A percentile compares a stretch with the other conserved stretches of the same genome.
Evolutionary conservation across 2,329 filamentous ascomycete species (phyloP).

Genomic region (Botryotinia narcissicola): DNA sequence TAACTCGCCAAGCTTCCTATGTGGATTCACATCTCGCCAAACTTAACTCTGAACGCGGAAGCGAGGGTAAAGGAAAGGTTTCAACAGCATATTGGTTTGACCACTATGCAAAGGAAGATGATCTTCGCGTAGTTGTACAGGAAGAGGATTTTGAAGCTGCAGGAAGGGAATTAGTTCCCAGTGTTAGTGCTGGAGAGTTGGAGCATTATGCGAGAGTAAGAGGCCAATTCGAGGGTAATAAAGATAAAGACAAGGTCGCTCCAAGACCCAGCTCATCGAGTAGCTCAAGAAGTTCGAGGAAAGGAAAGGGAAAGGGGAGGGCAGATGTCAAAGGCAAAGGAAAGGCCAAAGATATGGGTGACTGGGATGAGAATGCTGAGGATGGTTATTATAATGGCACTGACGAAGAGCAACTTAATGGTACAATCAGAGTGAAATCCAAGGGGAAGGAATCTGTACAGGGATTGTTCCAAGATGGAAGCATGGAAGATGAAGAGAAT

Average conservation of each 20-base stretch:
- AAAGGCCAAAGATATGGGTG: conserved; percentile 42
- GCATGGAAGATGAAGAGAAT: conserved; percentile 39
- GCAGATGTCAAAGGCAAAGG: conserved; percentile 29
- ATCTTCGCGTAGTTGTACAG: conserved; percentile 82
- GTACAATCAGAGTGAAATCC: conserved; percentile 17
- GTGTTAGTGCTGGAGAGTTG: conserved; percentile 88
- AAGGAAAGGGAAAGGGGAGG: conserved; percentile 29
- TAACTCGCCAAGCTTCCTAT: conserved; percentile 80
- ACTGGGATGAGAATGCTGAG: conserved; percentile 39
- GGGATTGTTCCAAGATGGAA: conserved; percentile 27
- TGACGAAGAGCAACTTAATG: conserved; percentile 18
- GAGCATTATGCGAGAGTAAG: conserved; percentile 87
- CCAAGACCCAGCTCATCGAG: conserved; percentile 10
- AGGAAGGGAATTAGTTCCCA: conserved; percentile 82
- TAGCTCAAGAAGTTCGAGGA: conserved; percentile 25
- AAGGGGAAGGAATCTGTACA: conserved; percentile 51
- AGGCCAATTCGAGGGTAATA: conserved; percentile 71
- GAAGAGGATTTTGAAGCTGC: conserved; percentile 86
- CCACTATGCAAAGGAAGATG: conserved; percentile 77
- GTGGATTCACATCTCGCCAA: conserved; percentile 80
- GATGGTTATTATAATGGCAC: conserved; percentile 26
- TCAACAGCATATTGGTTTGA: conserved; percentile 96
- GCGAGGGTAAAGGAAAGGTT: conserved; percentile 42
- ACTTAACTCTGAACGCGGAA: conserved; percentile 54
- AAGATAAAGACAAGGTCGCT: conserved; percentile 38